A percentile compares a stretch with the other conserved stretches of the same genome.
Conservation (phyloP, 164 flowering plant genomes). For the Echeveria elegans region DNA sequence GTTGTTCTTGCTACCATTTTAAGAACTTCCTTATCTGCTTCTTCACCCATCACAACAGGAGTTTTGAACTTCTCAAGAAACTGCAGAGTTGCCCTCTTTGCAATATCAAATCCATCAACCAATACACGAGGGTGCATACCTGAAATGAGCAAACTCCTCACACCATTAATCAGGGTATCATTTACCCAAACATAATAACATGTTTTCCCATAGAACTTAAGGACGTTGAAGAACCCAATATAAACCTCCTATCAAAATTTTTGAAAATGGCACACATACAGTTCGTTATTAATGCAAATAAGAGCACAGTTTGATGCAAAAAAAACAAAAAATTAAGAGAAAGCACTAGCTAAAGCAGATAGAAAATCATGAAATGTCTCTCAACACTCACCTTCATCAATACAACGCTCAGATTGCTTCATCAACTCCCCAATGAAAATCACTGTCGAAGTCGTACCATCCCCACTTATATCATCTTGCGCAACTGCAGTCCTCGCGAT, state of each 20-base stretch:
- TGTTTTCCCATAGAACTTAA: no score
- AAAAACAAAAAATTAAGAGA: no score
- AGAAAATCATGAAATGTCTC: not conserved
- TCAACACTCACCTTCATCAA: constrained; percentile 68
- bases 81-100: constrained; percentile 88
- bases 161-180: not conserved
- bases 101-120: constrained; percentile 99
- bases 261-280: no score
- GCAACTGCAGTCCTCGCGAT: constrained; percentile 99
- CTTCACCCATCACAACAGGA: constrained; percentile 80
- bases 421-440: constrained; percentile 95
- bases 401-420: constrained; percentile 95
- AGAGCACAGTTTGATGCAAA: not conserved
- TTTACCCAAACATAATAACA: no score
- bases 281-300: no score
- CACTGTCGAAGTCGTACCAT: constrained; percentile 96
- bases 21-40: constrained; percentile 86
- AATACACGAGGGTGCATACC: constrained; percentile 99
- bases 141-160: constrained; percentile 18
- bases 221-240: no score
- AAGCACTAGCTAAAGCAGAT: no score
- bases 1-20: constrained; percentile 99
- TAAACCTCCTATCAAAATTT: no score
- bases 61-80: constrained; percentile 94
- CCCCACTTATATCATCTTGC: constrained; percentile 96